Evolutionary conservation across 2,329 filamentous ascomycete species (phyloP), one percentile per base, ranked within the genome.

Genomic region (Verticillium tricorpus): DNA sequence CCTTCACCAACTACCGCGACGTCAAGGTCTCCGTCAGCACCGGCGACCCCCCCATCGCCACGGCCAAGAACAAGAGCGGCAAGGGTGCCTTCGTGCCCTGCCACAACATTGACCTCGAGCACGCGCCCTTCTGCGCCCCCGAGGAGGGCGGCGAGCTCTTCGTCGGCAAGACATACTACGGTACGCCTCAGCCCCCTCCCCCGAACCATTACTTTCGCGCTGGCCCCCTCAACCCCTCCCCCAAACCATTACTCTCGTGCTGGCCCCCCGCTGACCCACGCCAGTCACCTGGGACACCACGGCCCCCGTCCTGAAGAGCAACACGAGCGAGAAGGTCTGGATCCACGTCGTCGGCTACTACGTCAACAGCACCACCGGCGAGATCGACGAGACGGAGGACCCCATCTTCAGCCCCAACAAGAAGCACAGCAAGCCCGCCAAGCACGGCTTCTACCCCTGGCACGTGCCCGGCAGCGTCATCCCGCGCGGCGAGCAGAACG

Each of bases 251-350:
- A 9, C 2, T 22, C 19, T 45, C n/a, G 14, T 5, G 15, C 39
- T 9, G 5, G 7, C 14, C 15, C 14, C 19, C 5, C 35, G 35
- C 62, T 65, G 52, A 65, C 63, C 7, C 40, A 6, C n/a, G 3
- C 8, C 56, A 86, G 84, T 86, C 60, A 85, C 82, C 32, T 86
- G 84, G 83, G 83, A 87, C 66, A 75, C 82, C 28, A 72, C 77
- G 58, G 82, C 76, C 72, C 85, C 83, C 74, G 74, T 75, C 67
- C 58, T 59, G 25, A 69, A 73, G 57, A 72, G 75, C 61, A 76
- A 78, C 67, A 74, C 73, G 28, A 76, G 74, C 56, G 60, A 67
- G 28, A 59, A 62, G 45, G 69, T 80, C 60, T 67, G 71, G 9
- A 58, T 77, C 58, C 65, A 71, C 52, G 39, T 68, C 45, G 32